These are phyloP conservation scores for Lepiota venenata DNA, from an alignment of 768 basidiomycete genomes.

Conservation along the genomic window DNA sequence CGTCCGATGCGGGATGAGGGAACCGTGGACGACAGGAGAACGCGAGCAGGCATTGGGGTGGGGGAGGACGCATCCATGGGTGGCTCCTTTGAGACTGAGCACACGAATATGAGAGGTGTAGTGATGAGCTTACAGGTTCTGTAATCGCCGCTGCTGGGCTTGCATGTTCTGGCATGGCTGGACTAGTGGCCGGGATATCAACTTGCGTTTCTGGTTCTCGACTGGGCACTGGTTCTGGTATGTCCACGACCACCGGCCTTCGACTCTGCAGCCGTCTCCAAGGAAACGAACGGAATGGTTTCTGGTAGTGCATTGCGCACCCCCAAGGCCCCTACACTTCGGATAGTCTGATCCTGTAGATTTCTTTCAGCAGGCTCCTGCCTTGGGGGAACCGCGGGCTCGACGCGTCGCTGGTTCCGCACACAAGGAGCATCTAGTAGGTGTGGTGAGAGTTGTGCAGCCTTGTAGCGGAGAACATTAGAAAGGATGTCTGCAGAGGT, in stretches of 20 bases:
- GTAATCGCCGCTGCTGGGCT: neutral
- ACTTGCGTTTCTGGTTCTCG: neutral
- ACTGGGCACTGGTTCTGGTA: neutral
- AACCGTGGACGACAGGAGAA: slow-evolving; percentile 79
- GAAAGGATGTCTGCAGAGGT: slow-evolving; percentile 58
- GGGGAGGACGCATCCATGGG: neutral
- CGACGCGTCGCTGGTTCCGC: slow-evolving; percentile 7
- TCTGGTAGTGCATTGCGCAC: neutral
- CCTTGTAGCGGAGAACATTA: slow-evolving; percentile 60
- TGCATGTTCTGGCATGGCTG: no score
- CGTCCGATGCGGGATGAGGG: slow-evolving; percentile 89
- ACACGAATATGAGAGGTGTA: no score
- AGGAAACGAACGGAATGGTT: neutral
- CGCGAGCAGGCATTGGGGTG: slow-evolving; percentile 28
- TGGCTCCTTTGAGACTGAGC: no score
- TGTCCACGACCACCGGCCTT: neutral
- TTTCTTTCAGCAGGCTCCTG: neutral
- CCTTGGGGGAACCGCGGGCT: neutral
- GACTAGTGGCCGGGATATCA: neutral
- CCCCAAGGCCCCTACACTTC: neutral
- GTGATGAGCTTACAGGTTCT: neutral
- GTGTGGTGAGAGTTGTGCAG: slow-evolving; percentile 33
- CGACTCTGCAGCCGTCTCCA: neutral
- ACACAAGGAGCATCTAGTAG: slow-evolving; percentile 11
- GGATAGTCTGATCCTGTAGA: neutral